Evolutionary conservation across 139 green algal genomes (phyloP).

Genomic region (Chlorella sorokiniana): DNA sequence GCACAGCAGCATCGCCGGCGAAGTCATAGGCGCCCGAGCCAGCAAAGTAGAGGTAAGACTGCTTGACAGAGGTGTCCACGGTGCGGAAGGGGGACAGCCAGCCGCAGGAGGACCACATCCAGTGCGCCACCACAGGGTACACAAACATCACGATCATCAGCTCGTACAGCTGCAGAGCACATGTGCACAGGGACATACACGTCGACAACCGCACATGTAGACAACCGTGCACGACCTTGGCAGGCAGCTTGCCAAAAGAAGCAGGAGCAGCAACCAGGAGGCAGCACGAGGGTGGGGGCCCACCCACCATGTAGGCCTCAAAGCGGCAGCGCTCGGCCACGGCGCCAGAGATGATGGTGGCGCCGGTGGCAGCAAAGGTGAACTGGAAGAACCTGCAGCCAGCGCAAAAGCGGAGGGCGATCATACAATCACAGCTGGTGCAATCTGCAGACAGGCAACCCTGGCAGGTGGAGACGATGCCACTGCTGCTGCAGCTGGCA

Average conservation of each 20-base stretch:
- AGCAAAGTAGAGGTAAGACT: constrained; percentile 35
- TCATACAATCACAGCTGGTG: no score
- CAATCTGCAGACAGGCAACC: no score
- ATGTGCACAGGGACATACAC: no score
- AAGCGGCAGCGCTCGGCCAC: constrained; percentile 71
- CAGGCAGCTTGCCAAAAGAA: no score
- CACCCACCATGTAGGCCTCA: constrained; percentile 31
- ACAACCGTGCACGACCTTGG: no score
- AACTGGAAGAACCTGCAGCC: constrained; percentile 55
- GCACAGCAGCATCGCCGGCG: constrained; percentile 64
- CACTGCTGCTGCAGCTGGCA: background rate
- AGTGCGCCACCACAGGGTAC: constrained; percentile 73
- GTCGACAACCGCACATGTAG: no score
- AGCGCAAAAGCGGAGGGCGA: background rate
- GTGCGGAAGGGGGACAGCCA: constrained; percentile 48
- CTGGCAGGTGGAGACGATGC: background rate
- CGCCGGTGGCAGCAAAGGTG: constrained; percentile 68
- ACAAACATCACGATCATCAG: constrained; percentile 74
- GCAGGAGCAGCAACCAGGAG: background rate
- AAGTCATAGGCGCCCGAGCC: constrained; percentile 62
- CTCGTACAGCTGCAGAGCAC: constrained; percentile 54
- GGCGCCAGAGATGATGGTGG: constrained; percentile 78
- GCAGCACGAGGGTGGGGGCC: background rate
- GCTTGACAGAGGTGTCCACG: background rate
- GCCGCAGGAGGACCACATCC: constrained; percentile 56